Evolutionary conservation across 2,329 filamentous ascomycete genomes (phyloP), one percentile per base, ranked within the genome.

Genomic region (Colletotrichum spinosum): DNA sequence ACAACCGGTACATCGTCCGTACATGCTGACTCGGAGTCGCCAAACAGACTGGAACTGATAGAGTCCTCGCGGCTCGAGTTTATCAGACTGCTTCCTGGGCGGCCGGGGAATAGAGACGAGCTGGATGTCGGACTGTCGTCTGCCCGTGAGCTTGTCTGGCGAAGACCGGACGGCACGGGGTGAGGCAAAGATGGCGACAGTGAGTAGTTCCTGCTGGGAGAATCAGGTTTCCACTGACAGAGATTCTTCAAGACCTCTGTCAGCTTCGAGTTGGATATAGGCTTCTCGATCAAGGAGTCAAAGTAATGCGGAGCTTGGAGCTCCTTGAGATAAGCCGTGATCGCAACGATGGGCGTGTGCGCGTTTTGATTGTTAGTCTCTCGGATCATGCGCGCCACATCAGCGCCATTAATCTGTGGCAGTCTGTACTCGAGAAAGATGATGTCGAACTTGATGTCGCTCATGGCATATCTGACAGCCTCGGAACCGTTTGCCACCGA

Each of bases 381-480:
- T 52, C 96, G 90, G 70, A 99, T 94, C 96, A 99, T 99, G 39
- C 96, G 91, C 55, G 96, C 95, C 61, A 99, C 93, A 75, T 99
- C 96, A 11, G 93, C 92, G 33, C 96, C 96, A 72, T 94, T 98
- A 73, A 98, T 94, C 74, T 97, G 93, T 9, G 96, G 95, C 50
- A 99, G 83, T 76, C 95, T 97, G 81, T 94, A 97, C 78, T 99
- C 96, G 78, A 97, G 95, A 83, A 99, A 96, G 75, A 99, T 97
- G 72, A 97, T 93, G 78, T 99, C 96, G 74, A 98, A 99, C 74
- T 98, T 97, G 75, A 99, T 95, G 75, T 98, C 95, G 73, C 95
- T 95, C 84, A 97, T 92, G 35, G 96, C 94, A 78, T 96, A 97
- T 25, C 95, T 89, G 72, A 97, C 91, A 10, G 95, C 96, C 74